Evolutionary conservation across 2,329 filamentous ascomycete genomes (phyloP), one percentile per base, ranked within the genome.

Genomic region (Claviceps paspali): DNA sequence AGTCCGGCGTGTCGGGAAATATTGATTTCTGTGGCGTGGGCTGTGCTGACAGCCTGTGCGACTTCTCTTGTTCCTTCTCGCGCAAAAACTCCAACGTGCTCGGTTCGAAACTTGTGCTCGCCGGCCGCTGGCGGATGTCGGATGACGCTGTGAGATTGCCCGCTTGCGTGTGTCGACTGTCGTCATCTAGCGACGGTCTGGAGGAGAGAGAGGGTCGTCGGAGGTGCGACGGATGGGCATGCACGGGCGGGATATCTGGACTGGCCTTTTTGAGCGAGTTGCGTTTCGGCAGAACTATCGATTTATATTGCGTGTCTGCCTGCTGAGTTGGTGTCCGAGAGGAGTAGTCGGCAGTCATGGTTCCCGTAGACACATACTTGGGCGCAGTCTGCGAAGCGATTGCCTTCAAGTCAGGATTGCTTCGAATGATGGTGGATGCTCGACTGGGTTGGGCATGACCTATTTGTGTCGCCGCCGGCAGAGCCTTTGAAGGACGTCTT

Each of bases 31-130:
- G 29, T n/a, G 15, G 24, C 29, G 29, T 3, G 18, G 24, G 23
- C 6, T 29, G 29, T 22, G 19, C n/a, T 2, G 24, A 33, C 47
- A 29, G 48, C 53, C 8, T 53, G 47, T 5, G 64, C 59, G 37
- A 9, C 41, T 60, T 63, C 1, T 60, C 55, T 2, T 70, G 63
- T 17, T 92, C 86, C 36, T 76, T 72, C 48, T 91, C 85, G 17
- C 83, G 78, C 14, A 93, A 64, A 50, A 83, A 85, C 41, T 93
- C 86, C 36, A 91, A 44, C 5, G 56, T 66, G 50, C 81, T 86
- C 0, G 82, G 82, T 47, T 86, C 82, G 3, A 93, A 70, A 53
- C 87, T 84, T 24, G 83, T 82, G 54, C 87, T 95, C 1, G 76
- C 67, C 2, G 88, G 88, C 32, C 88, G 72, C 38, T 75, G 68